These are phyloP conservation scores for Lasiosphaeria hispida DNA, from an alignment of 495 filamentous ascomycete genomes.

Conservation along the genomic window DNA sequence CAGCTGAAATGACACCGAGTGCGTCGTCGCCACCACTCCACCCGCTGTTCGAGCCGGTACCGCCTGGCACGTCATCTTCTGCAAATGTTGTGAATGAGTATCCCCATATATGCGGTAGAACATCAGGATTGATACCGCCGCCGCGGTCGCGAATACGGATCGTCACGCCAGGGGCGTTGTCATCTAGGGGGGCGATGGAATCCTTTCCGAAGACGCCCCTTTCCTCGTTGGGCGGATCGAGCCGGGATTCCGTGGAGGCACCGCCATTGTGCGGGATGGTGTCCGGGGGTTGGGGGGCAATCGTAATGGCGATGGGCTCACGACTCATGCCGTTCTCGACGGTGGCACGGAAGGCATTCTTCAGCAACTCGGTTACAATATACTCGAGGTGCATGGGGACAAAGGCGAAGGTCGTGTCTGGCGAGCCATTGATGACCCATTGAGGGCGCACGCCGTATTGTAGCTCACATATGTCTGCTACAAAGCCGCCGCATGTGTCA, in stretches of 20 bases:
- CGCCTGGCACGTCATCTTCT: conserved; percentile 43
- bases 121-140: conserved; percentile 81
- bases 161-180: conserved; percentile 78
- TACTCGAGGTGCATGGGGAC: conserved; percentile 96
- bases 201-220: conserved; percentile 44
- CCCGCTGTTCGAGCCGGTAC: conserved; percentile 14
- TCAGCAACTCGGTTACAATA: conserved; percentile 91
- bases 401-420: conserved; percentile 79
- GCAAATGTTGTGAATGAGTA: conserved; percentile 94
- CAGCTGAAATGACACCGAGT: conserved; percentile 67
- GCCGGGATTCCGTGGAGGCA: conserved; percentile 53
- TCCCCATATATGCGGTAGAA: conserved; percentile 85
- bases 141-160: conserved; percentile 95
- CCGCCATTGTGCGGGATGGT: conserved; percentile 46
- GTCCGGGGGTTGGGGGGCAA: conserved; percentile 74
- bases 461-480: conserved; percentile 93
- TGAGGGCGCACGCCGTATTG: conserved; percentile 88
- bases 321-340: conserved; percentile 76
- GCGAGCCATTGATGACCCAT: conserved; percentile 77
- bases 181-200: conserved; percentile 55
- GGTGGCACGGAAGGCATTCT: conserved; percentile 93
- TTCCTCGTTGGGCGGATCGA: conserved; percentile 65
- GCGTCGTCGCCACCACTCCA: no score
- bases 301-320: conserved; percentile 86
- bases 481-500: conserved; percentile 79